Evolutionary conservation across 208 protist genomes (phyloP), one percentile per base, ranked within the genome.

Genomic region (Leishmania mexicana): DNA sequence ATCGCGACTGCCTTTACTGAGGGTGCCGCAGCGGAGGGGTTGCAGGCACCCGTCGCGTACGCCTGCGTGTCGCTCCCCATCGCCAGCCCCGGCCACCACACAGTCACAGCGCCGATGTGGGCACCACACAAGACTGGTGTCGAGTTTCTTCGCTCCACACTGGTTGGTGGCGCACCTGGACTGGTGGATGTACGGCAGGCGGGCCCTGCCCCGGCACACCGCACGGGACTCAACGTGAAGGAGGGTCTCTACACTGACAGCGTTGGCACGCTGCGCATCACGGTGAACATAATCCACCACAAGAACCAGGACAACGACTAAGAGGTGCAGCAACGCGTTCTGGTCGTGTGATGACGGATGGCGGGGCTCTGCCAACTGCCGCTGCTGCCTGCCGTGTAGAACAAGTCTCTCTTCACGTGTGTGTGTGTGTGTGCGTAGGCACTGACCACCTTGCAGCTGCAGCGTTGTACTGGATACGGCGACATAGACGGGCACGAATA

Each of bases 41-140:
- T 87, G n/a, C 91, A 95, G 86, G 82, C 88, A 3, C 83, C 90
- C 11, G 88, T 92, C 17, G 93, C 89, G 7, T 96, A 96, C 86
- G 78, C 83, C n/a, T 86, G 84, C 65, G 57, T 94, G 31, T 77
- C 87, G 24, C 78, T 96, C 7, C 89, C 91, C 28, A 83, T 88
- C 45, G 83, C 76, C 21, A 80, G 75, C 13, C 91, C 93, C 0
- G 93, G 93, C 2, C 70, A 79, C 1, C 91, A 95, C 84, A 35
- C 71, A 54, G 0, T 94, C 5, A 45, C 62, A 24, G 87, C 80
- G 10, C 86, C 77, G 53, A 79, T 96, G 81, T 96, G 93, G 93
- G 81, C 84, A 3, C 88, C 89, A 15, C 88, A 88, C 65, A 85
- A 84, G 76, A 95, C 80, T 4, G 91, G 91, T 1, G 81, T 83